A percentile compares a stretch with the other conserved stretches of the same genome.
These are phyloP conservation scores for Trichoderma koningii DNA, from an alignment of 2,329 filamentous ascomycete genomes.

Conservation along the genomic window DNA sequence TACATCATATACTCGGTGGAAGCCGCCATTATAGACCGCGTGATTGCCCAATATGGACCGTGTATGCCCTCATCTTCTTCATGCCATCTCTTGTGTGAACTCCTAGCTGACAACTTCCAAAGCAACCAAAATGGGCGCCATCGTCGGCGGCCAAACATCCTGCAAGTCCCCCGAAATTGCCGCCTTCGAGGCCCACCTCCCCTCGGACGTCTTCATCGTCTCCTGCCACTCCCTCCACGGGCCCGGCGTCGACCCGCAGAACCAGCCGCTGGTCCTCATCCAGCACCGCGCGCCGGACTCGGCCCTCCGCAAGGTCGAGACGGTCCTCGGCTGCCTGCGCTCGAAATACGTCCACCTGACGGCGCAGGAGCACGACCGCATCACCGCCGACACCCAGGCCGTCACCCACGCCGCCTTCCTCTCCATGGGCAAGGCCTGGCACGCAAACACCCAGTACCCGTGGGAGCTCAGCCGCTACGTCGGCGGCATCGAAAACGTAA, in stretches of 20 bases:
- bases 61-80: slow-evolving; percentile 61
- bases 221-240: slow-evolving; percentile 97
- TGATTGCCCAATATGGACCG: slow-evolving; percentile 86
- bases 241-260: slow-evolving; percentile 81
- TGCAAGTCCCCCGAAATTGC: slow-evolving; percentile 97
- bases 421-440: slow-evolving; percentile 97
- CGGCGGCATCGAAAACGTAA: slow-evolving; percentile 97
- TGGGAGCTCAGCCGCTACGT: slow-evolving; percentile 97
- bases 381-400: slow-evolving; percentile 96
- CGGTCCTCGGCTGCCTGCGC: slow-evolving; percentile 77
- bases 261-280: slow-evolving; percentile 91
- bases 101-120: slow-evolving; percentile 21
- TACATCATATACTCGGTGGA: slow-evolving; percentile 99
- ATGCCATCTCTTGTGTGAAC: neutral
- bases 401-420: slow-evolving; percentile 97
- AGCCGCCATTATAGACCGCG: slow-evolving; percentile 82
- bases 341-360: slow-evolving; percentile 88
- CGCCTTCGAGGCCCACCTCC: slow-evolving; percentile 88
- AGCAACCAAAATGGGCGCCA: slow-evolving; percentile 94
- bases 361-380: slow-evolving; percentile 87
- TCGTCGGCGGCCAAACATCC: slow-evolving; percentile 96
- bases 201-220: slow-evolving; percentile 85
- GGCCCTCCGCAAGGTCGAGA: slow-evolving; percentile 76
- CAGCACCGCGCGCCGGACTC: slow-evolving; percentile 82
- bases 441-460: slow-evolving; percentile 90